Base-by-base conservation (phyloP, 2,329 filamentous ascomycete species). In the Diaporthe citriasiana region DNA sequence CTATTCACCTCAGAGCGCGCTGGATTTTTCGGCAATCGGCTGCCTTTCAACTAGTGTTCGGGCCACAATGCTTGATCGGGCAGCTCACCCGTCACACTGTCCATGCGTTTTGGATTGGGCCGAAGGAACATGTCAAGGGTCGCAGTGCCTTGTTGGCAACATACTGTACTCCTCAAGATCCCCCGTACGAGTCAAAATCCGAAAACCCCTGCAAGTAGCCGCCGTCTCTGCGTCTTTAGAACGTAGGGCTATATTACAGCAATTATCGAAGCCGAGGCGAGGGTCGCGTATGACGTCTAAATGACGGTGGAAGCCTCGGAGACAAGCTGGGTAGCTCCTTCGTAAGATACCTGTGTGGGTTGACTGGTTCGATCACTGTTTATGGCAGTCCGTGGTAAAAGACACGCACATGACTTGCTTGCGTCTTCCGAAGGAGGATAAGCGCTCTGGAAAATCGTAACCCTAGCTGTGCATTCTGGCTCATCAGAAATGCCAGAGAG, bases 21-120 rank as follows among this genome's bases (percentile, higher is more conserved):
- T 71, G 57, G 69, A 63, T 53, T 70, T 42, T 69, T 75, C 73
- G 73, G 73, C 71, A 75, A 75, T 75, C 71, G 73, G 73, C 73
- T 73, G 50, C 56, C 73, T 51, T 69, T 33, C 57, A 59, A 60
- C 27, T 73, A 55, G 65, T 68, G 56, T 53, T 65, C 73, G 73
- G 73, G 15, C 60, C 35, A 51, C 15, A 59, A 71, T 68, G 42
- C 73, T 71, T 68, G 65, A 70, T 75, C 71, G 27, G 73, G 73
- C 55, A 73, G 50, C 53, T 73, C 42, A 59, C 71, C 73, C 71
- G 71, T 73, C 73, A 73, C 71, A 72, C 56, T 59, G 73, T 75
- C 69, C n/a, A 66, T 63, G 73, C 53, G 73, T 75, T 75, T 75
- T 51, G 73, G 63, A 63, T 70, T 66, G 57, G 51, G 71, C 73